Conservation (phyloP, 768 basidiomycete species). For the Lactarius vividus region DNA sequence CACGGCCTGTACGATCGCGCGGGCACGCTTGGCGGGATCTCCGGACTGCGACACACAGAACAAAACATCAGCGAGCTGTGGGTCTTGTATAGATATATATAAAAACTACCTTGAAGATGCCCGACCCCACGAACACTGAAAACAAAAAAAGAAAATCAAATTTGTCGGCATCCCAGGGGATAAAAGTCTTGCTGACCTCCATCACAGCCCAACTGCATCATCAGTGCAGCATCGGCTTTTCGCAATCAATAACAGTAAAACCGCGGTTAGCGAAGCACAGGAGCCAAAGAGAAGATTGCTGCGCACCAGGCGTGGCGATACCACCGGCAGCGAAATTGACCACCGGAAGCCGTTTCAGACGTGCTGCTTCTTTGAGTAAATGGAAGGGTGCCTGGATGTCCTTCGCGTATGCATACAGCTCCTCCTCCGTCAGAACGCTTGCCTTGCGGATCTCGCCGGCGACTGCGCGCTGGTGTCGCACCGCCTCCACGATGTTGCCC, state of each 20-base stretch:
- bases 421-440: slow-evolving; percentile 88
- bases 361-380: slow-evolving; percentile 92
- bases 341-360: slow-evolving; percentile 88
- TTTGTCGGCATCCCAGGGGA: slow-evolving; percentile 8
- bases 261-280: neutral
- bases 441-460: slow-evolving; percentile 82
- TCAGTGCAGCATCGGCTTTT: slow-evolving; percentile 88
- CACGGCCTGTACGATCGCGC: slow-evolving; percentile 95
- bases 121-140: slow-evolving; percentile 94
- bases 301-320: slow-evolving; percentile 81
- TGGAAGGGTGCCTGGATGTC: slow-evolving; percentile 93
- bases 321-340: slow-evolving; percentile 98
- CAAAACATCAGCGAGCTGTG: slow-evolving; percentile 5
- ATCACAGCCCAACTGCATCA: slow-evolving; percentile 99
- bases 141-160: slow-evolving; percentile 1
- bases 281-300: slow-evolving; percentile 1
- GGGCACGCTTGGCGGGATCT: slow-evolving; percentile 90
- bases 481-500: slow-evolving; percentile 90
- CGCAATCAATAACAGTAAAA: slow-evolving; percentile 25
- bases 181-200: slow-evolving; percentile 58
- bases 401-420: slow-evolving; percentile 90
- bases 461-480: slow-evolving; percentile 85
- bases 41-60: slow-evolving; percentile 56
- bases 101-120: slow-evolving; percentile 85
- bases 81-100: slow-evolving; percentile 37